Evolutionary conservation across 1,139 yeast genomes (phyloP), one percentile per base, ranked within the genome.

Genomic region (Nadsonia starkeyi-henricii): DNA sequence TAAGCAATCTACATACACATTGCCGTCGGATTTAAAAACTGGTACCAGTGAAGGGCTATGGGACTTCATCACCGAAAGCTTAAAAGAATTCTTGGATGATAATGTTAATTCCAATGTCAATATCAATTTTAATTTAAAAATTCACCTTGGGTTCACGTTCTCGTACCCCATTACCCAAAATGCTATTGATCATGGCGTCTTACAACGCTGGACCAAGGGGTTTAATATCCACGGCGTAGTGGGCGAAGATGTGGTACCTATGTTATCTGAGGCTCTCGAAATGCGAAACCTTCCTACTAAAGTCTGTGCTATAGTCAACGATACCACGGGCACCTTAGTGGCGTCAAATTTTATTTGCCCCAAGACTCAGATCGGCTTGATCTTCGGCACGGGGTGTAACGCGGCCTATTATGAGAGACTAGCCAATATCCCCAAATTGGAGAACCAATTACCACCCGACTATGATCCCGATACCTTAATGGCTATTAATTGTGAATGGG

Each of bases 401-500:
- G 97, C 74, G 63, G 97, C 98, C 48, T 91, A 91, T 73, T 91
- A 79, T 68, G 98, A 91, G 59, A 70, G 70, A 43, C 81, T 80
- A 50, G 66, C 72, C 50, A 78, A 79, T 60, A 81, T 91, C 62
- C 93, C 93, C 55, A 91, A 91, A 71, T 75, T 91, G 57, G 79
- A 79, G 59, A 95, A 94, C 50, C 71, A 68, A 58, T 65, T 81
- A 51, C 74, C 78, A 33, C 70, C 67, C 21, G 96, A 86, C 60
- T 75, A 88, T 56, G 64, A 73, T 44, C 67, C 65, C 15, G 77
- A 76, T 44, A 75, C 85, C 36, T 79, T 81, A 54, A 89, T 91
- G 95, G 96, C 96, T 49, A 89, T 91, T 67, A 91, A 91, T 73
- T 89, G 97, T 73, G 98, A 91, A 71, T 91, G 91, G 70, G 97